A percentile compares a stretch with the other conserved stretches of the same genome.
phyloP scores from a whole-genome alignment of 768 basidiomycete genomes.

The Boletus subcaerulescens region DNA sequence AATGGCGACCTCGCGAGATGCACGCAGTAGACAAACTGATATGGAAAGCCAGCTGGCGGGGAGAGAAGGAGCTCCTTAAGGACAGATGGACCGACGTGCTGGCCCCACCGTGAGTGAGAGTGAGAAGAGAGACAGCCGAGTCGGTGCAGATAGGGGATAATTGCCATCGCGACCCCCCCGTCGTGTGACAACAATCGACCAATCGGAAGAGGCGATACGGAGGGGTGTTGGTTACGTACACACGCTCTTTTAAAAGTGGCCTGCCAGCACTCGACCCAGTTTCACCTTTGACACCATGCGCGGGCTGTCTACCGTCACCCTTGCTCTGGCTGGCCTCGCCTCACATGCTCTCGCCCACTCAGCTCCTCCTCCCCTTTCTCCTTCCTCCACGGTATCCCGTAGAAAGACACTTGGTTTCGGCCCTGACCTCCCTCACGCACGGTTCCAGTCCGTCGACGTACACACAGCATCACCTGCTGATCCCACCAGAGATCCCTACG shows the following conservation, averaged over 20 bases:
- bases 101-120: not conserved
- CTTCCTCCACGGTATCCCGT: constrained; percentile 11
- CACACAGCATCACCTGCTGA: constrained; percentile 37
- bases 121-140: constrained; percentile 4
- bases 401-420: constrained; percentile 93
- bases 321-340: constrained; percentile 59
- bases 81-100: not conserved
- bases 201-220: constrained; percentile 11
- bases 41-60: not conserved
- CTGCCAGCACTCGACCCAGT: not conserved
- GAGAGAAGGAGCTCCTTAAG: not conserved
- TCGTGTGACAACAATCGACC: constrained; percentile 21
- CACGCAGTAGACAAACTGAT: constrained; percentile 1
- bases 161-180: constrained; percentile 12
- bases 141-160: constrained; percentile 9
- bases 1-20: not conserved
- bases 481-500: constrained; percentile 46
- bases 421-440: constrained; percentile 70
- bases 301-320: constrained; percentile 60
- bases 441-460: constrained; percentile 50
- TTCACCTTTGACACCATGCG: constrained; percentile 44
- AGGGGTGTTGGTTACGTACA: constrained; percentile 21
- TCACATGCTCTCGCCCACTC: constrained; percentile 51
- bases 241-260: constrained; percentile 8
- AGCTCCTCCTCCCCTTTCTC: not conserved